Percentiles rank a stretch among this genome's conserved stretches.
Evolutionary conservation across 2,329 filamentous ascomycete genomes (phyloP).

Genomic region (Paracoccidioides lutzii): DNA sequence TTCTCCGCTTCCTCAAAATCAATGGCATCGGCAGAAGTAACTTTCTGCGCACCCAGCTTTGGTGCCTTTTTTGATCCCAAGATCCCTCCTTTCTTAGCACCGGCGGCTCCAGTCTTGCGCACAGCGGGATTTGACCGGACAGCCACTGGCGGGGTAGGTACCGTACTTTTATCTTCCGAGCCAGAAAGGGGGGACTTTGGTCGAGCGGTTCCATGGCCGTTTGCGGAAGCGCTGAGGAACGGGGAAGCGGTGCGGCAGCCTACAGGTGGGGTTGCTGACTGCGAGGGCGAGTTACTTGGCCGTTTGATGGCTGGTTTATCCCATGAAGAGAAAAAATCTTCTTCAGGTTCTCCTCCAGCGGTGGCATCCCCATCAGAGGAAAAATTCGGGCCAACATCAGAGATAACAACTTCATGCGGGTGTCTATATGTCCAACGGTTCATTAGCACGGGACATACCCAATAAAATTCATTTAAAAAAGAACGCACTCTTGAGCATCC

Average conservation of each 20-base stretch:
- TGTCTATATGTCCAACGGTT: slow-evolving; percentile 41
- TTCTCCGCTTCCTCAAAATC: slow-evolving; percentile 97
- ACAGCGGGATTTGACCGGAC: slow-evolving; percentile 68
- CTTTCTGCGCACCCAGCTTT: slow-evolving; percentile 89
- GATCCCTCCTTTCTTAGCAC: slow-evolving; percentile 71
- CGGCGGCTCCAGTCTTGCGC: slow-evolving; percentile 54
- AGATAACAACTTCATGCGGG: slow-evolving; percentile 73
- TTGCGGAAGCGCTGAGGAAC: slow-evolving; percentile 60
- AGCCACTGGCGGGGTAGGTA: slow-evolving; percentile 45
- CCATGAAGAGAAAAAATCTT: slow-evolving; percentile 99
- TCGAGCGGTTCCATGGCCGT: slow-evolving; percentile 57
- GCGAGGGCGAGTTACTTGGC: slow-evolving; percentile 82
- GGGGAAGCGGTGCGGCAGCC: slow-evolving; percentile 76
- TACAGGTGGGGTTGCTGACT: slow-evolving; percentile 72
- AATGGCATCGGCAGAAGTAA: slow-evolving; percentile 58
- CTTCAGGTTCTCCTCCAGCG: slow-evolving; percentile 66
- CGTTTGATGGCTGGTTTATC: slow-evolving; percentile 96
- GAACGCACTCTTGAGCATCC: slow-evolving; percentile 68
- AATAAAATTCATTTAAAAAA: neutral
- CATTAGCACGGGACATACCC: slow-evolving; percentile 4
- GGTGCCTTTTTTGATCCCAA: slow-evolving; percentile 68
- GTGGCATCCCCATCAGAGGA: slow-evolving; percentile 55
- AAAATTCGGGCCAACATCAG: slow-evolving; percentile 51
- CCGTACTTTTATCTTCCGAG: slow-evolving; percentile 35
- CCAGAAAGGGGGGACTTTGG: slow-evolving; percentile 68